Evolutionary conservation across 148 eudicot species (phyloP).

Genomic region (Linanthus parryae): DNA sequence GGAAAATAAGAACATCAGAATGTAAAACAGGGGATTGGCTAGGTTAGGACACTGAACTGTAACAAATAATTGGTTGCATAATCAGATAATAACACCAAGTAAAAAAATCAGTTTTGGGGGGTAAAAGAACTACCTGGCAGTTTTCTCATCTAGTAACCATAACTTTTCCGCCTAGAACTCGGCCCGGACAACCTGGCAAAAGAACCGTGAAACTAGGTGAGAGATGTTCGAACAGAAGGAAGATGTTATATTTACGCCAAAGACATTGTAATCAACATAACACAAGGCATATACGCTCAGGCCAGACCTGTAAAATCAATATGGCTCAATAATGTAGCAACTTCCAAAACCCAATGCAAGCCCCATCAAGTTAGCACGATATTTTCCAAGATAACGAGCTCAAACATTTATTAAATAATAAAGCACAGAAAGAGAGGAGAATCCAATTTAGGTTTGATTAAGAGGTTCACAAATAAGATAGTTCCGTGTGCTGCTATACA

Average conservation of each 20-base stretch:
- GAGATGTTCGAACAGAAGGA: background rate
- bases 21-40: slow-evolving; percentile 32
- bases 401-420: too few relatives aligned
- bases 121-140: slow-evolving; percentile 50
- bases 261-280: background rate
- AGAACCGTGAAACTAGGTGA: slow-evolving; percentile 19
- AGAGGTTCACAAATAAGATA: background rate
- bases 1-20: slow-evolving; percentile 67
- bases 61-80: slow-evolving; percentile 13
- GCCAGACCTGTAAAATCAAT: background rate
- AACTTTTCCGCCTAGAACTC: slow-evolving; percentile 56
- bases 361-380: too few relatives aligned
- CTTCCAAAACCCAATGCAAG: background rate
- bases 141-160: slow-evolving; percentile 45
- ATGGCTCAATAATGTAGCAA: background rate
- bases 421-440: too few relatives aligned
- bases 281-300: background rate
- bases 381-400: too few relatives aligned
- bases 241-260: background rate
- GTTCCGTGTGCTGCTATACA: background rate
- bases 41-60: slow-evolving; percentile 29
- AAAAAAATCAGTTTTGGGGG: background rate
- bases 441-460: too few relatives aligned
- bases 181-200: slow-evolving; percentile 65
- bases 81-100: slow-evolving; percentile 4